Conservation (phyloP, 2,329 filamentous ascomycete species). For the Penicillium sp. region DNA sequence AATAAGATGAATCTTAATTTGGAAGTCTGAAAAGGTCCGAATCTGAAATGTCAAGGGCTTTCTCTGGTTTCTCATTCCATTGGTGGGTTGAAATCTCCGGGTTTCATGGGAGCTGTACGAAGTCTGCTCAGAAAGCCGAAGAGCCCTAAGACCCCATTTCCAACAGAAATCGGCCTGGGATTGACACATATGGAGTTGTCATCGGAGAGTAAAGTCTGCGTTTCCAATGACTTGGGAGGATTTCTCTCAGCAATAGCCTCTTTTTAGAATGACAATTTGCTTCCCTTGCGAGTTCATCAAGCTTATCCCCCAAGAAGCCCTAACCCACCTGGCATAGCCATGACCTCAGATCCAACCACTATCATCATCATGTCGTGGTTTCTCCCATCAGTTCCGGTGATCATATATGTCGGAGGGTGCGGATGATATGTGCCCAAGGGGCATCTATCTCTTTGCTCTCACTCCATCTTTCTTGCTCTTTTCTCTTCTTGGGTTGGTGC, state of each 20-base stretch:
- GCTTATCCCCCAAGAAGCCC: neutral
- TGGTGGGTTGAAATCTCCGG: conserved; percentile 23
- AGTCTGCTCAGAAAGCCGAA: neutral
- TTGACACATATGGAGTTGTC: neutral
- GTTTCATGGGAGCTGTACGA: neutral
- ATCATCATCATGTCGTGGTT: conserved; percentile 28
- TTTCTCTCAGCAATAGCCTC: neutral
- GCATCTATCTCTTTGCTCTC: neutral
- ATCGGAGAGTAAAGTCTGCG: neutral
- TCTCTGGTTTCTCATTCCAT: conserved; percentile 4
- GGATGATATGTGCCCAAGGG: neutral
- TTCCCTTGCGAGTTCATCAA: neutral
- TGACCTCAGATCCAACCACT: conserved; percentile 22
- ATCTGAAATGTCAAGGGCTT: neutral
- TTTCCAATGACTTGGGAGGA: neutral
- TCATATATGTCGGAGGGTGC: conserved; percentile 14
- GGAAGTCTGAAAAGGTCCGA: neutral
- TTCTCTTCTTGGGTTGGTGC: neutral
- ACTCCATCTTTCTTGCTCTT: neutral
- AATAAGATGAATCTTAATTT: neutral
- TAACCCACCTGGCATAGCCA: conserved; percentile 14
- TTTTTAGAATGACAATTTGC: too few relatives aligned
- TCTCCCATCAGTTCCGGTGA: conserved; percentile 10
- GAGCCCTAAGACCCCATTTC: neutral
- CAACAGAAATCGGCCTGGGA: neutral